phyloP scores from a whole-genome alignment of 1,284 basidiomycete species.

The Coniophora puteana region DNA sequence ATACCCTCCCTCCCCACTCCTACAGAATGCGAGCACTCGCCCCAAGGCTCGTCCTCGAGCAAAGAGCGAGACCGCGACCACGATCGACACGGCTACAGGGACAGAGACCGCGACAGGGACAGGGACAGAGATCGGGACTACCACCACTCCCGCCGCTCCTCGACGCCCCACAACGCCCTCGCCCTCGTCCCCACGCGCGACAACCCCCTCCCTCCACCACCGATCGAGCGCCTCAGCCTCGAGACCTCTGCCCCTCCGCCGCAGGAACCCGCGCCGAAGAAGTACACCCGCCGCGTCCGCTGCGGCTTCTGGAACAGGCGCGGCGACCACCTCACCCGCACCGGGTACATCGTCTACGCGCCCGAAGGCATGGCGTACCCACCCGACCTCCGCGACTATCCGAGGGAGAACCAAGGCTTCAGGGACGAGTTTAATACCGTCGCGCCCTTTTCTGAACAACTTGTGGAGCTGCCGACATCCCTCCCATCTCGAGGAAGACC shows the following conservation, averaged over 20 bases:
- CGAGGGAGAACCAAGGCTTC: conserved; percentile 47
- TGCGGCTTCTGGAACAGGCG: conserved; percentile 65
- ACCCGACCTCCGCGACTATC: conserved; percentile 54
- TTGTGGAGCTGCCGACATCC: conserved; percentile 55
- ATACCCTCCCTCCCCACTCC: conserved; percentile 14
- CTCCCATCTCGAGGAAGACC: conserved; percentile 50
- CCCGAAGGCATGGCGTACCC: conserved; percentile 51
- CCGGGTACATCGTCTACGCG: conserved; percentile 57
- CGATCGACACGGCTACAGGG: conserved; percentile 5
- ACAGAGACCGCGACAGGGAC: conserved; percentile 3
- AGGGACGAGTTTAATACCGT: conserved; percentile 43
- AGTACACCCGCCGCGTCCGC: conserved; percentile 34
- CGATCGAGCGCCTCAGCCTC: conserved; percentile 19
- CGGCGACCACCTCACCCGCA: conserved; percentile 58
- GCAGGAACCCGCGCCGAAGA: conserved; percentile 23
- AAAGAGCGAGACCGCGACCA: conserved; percentile 1
- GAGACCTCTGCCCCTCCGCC: conserved; percentile 23
- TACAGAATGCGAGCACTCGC: conserved; percentile 17
- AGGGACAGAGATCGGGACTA: conserved; percentile 3
- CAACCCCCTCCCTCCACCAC: conserved; percentile 28
- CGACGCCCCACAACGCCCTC: conserved; percentile 13
- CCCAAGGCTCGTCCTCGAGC: conserved; percentile 12
- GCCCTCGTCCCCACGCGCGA: conserved; percentile 16
- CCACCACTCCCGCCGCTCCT: conserved; percentile 8
- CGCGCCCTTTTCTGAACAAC: conserved; percentile 33